Evolutionary conservation across 2,329 filamentous ascomycete species (phyloP), one percentile per base, ranked within the genome.

Genomic region (Cytospora piceicola): DNA sequence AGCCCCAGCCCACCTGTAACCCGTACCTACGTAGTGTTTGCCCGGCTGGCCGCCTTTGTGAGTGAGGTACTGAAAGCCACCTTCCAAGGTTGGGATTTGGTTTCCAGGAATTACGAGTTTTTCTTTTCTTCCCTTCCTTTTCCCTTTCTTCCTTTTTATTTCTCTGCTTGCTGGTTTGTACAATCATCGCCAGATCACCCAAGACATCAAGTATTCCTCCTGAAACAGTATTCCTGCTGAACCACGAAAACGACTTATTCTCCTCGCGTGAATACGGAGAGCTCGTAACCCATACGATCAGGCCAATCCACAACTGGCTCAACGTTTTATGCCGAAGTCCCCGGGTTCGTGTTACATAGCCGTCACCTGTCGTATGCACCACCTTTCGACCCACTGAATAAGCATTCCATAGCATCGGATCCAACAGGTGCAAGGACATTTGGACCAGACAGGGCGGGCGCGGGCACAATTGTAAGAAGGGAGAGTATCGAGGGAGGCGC

Each of bases 361-460:
- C 34, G 24, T 14, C 27, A 14, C 27, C 39, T 46, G 42, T 46
- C 14, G 12, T 22, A 46, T 46, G 20, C n/a, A 46, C 20, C 42
- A 22, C 20, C 42, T 22, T 22, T n/a, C 4, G 60, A 57, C 60
- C 60, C 60, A 63, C 60, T 49, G 36, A 63, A 57, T 63, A 63
- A 63, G 60, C 60, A 63, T 63, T 57, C 17, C 39, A 20, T 46
- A 22, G 36, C 36, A 39, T 42, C 20, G 17, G 42, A 46, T 22
- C 20, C 42, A 22, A 22, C 42, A 22, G 42, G 42, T 46, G 17
- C 20, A n/a, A 61, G 11, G 32, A 61, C 36, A n/a, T n/a, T n/a
- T n/a, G n/a, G n/a, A n/a, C n/a, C n/a, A 63, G 53, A 57, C 52
- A 57, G 60, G 39, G 60, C 60, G 57, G 60, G 53, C 52, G 57